Conservation (phyloP, 441 rosid species). For the Jatropha multifida region DNA sequence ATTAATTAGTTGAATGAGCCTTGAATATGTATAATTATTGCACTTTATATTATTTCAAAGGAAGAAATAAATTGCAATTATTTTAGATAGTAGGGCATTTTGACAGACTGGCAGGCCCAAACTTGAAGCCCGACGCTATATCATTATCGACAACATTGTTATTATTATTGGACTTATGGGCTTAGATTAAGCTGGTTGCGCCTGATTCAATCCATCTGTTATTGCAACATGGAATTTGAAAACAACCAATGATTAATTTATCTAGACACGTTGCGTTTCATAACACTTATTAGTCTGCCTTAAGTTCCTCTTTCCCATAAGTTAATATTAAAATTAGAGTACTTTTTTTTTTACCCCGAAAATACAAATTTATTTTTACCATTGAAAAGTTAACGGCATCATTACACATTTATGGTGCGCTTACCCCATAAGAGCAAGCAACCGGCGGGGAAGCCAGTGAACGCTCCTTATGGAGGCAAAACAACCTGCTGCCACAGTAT, state of each 20-base stretch:
- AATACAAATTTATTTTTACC: neutral
- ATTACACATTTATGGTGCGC: neutral
- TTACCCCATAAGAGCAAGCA: neutral
- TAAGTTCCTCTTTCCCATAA: neutral
- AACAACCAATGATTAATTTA: too few species aligned
- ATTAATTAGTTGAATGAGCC: neutral
- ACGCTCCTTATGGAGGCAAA: constrained; percentile 31
- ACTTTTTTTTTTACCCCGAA: neutral
- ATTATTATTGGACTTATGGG: neutral
- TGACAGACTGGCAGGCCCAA: neutral
- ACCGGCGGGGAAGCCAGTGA: neutral
- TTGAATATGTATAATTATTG: neutral
- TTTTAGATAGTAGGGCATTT: neutral
- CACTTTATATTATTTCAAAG: neutral
- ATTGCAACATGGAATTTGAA: neutral
- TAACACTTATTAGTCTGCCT: neutral
- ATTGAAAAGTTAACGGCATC: neutral
- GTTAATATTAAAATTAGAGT: neutral
- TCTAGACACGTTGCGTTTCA: too few species aligned
- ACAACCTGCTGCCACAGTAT: constrained; percentile 64
- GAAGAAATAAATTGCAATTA: neutral
- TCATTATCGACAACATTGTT: neutral
- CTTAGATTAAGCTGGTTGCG: neutral
- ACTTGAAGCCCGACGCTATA: neutral
- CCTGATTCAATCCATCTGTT: neutral